Evolutionary conservation across 208 protist genomes (phyloP).

Genomic region (Trypanosoma brucei): DNA sequence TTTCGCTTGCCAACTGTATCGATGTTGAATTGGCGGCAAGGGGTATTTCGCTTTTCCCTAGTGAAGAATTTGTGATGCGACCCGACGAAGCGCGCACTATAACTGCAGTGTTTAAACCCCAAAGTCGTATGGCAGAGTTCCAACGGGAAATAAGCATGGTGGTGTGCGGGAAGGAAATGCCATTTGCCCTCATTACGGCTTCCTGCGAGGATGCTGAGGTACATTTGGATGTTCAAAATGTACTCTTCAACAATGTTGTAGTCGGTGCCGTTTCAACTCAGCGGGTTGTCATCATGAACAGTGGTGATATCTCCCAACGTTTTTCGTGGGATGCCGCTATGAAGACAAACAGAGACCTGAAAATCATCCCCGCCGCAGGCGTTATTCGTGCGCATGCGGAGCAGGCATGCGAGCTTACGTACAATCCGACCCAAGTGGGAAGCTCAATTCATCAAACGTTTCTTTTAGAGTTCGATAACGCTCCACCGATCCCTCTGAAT

Average conservation of each 20-base stretch:
- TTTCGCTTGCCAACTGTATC: slow-evolving; percentile 74
- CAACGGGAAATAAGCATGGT: slow-evolving; percentile 84
- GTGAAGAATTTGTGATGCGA: slow-evolving; percentile 57
- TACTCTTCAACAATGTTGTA: slow-evolving; percentile 92
- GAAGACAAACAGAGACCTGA: slow-evolving; percentile 57
- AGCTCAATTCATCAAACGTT: slow-evolving; percentile 37
- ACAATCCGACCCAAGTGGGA: slow-evolving; percentile 57
- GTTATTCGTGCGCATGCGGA: slow-evolving; percentile 89
- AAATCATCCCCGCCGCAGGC: slow-evolving; percentile 70
- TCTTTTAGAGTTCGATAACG: slow-evolving; percentile 77
- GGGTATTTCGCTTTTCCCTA: slow-evolving; percentile 53
- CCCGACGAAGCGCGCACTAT: slow-evolving; percentile 74
- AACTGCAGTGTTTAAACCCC: slow-evolving; percentile 75
- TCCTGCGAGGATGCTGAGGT: slow-evolving; percentile 93
- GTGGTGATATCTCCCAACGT: slow-evolving; percentile 91
- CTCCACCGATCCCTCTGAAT: slow-evolving; percentile 62
- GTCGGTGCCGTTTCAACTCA: slow-evolving; percentile 62
- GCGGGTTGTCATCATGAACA: slow-evolving; percentile 92
- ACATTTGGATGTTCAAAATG: slow-evolving; percentile 85
- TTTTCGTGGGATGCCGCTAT: slow-evolving; percentile 78
- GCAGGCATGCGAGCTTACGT: slow-evolving; percentile 84
- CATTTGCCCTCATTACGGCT: slow-evolving; percentile 86
- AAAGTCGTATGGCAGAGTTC: slow-evolving; percentile 85
- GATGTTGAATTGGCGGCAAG: slow-evolving; percentile 58
- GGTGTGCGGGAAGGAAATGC: slow-evolving; percentile 78